Evolutionary conservation across 257 asterid genomes (phyloP), one percentile per base, ranked within the genome.

Genomic region (Salvia hispanica): DNA sequence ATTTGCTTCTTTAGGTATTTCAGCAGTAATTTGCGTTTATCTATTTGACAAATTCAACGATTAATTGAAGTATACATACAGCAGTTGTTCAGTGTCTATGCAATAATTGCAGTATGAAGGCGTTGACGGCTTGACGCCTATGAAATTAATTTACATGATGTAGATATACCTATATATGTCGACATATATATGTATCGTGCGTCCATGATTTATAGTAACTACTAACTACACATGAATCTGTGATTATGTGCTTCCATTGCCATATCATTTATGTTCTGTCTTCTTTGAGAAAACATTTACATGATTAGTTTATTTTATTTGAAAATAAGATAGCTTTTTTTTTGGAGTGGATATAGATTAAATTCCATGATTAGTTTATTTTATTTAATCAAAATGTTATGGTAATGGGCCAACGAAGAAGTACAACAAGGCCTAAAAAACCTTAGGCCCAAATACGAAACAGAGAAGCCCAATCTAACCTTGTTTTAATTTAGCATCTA

Each of bases 1-100:
- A 48, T 45, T 57, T 61, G 12, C 13, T 36, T n/a, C 11, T 45
- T 39, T 50, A 37, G 62, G 62, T 48, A 48, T 31, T 56, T 11
- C 28, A n/a, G 67, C 77, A 48, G 55, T 31, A n/a, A 37, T 62
- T 74, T 62, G 58, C 34, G 50, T 16, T n/a, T n/a, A n/a, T n/a
- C n/a, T n/a, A n/a, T n/a, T 69, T 64, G 76, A 75, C 53, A 55
- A 48, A 69, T 69, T 75, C 79, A 69, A 63, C 53, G 15, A 25
- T 7, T 67, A 25, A 8, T 48, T 63, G 46, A 33, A 55, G 51
- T 57, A 18, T 64, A 60, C 46, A 9, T 45, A 42, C 5, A 25
- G n/a, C 25, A 10, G 37, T 33, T 42, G 48, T 53, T 34, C 53
- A 50, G n/a, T 46, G 3, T 40, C 64, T 69, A 25, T 14, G 66